Percentiles rank a stretch among this genome's conserved stretches.
phyloP scores from a whole-genome alignment of 257 asterid species.

The Henckelia pumila region DNA sequence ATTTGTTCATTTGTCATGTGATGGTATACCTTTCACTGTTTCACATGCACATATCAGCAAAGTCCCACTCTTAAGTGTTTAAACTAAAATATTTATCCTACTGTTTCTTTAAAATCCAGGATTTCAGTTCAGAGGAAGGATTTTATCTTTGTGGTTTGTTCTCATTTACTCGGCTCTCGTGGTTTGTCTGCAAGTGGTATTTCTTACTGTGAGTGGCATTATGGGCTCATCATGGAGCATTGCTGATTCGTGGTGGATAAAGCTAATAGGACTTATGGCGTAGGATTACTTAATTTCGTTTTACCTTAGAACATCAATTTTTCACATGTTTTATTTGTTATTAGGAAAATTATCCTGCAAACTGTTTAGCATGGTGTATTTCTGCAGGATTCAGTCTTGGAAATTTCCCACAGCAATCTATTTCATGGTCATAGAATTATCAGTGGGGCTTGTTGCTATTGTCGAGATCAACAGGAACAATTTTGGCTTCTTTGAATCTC shows the following conservation, averaged over 20 bases:
- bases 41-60: not conserved
- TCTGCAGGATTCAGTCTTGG: slow-evolving; percentile 69
- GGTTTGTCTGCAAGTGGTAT: slow-evolving; percentile 47
- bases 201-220: slow-evolving; percentile 45
- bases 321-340: not conserved
- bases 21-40: slow-evolving; percentile 11
- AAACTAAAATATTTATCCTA: slow-evolving; percentile 16
- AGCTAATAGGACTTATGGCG: slow-evolving; percentile 70
- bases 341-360: slow-evolving; percentile 7
- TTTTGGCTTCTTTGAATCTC: slow-evolving; percentile 49
- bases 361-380: slow-evolving; percentile 26
- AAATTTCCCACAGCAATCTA: slow-evolving; percentile 56
- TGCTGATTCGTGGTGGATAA: slow-evolving; percentile 72
- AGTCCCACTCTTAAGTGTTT: slow-evolving; percentile 6
- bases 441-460: slow-evolving; percentile 52
- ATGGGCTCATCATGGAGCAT: slow-evolving; percentile 44
- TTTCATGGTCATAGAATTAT: slow-evolving; percentile 47
- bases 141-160: slow-evolving; percentile 60
- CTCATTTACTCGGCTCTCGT: slow-evolving; percentile 47
- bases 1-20: slow-evolving; percentile 8
- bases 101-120: slow-evolving; percentile 39
- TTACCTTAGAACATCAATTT: slow-evolving; percentile 12
- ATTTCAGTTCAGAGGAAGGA: slow-evolving; percentile 55
- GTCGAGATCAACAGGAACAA: slow-evolving; percentile 55
- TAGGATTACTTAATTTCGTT: slow-evolving; percentile 31